A percentile compares a stretch with the other conserved stretches of the same genome.
Evolutionary conservation across 768 basidiomycete species (phyloP).

Genomic region (Rhizopogon salebrosus): DNA sequence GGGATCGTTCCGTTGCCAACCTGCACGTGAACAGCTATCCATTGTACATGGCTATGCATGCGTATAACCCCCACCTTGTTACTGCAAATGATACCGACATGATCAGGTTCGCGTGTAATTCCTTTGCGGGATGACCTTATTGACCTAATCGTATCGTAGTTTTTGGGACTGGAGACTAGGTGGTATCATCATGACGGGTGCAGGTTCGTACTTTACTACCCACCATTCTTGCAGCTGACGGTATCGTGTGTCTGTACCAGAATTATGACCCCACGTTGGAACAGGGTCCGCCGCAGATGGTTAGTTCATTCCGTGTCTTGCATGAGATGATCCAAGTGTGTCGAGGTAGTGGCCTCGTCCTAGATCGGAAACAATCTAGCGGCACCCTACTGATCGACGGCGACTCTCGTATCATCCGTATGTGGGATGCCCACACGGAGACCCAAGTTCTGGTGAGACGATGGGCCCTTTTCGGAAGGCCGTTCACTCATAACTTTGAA

Average conservation of each 20-base stretch:
- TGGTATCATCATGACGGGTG: conserved; percentile 82
- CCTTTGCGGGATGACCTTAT: background rate
- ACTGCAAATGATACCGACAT: conserved; percentile 82
- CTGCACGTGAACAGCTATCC: too few species aligned
- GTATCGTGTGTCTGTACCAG: conserved; percentile 85
- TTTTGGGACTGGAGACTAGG: conserved; percentile 96
- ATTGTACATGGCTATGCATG: conserved; percentile 90
- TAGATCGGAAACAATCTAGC: conserved; percentile 89
- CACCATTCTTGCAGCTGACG: conserved; percentile 62
- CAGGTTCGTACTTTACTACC: conserved; percentile 47
- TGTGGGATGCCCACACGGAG: conserved; percentile 96
- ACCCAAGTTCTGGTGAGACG: conserved; percentile 60
- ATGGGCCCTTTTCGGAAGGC: background rate
- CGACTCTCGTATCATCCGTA: conserved; percentile 80
- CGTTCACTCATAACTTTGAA: background rate
- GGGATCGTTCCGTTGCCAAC: too few species aligned
- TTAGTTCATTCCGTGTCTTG: conserved; percentile 88
- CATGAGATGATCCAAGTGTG: conserved; percentile 69
- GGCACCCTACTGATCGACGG: conserved; percentile 88
- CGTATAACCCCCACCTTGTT: conserved; percentile 86
- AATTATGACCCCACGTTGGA: conserved; percentile 79
- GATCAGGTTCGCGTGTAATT: conserved; percentile 55
- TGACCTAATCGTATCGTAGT: conserved; percentile 34
- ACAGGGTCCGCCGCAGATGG: conserved; percentile 79
- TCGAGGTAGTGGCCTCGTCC: conserved; percentile 80